Evolutionary conservation across 768 basidiomycete species (phyloP).

Genomic region (Psilocybe azurescens): DNA sequence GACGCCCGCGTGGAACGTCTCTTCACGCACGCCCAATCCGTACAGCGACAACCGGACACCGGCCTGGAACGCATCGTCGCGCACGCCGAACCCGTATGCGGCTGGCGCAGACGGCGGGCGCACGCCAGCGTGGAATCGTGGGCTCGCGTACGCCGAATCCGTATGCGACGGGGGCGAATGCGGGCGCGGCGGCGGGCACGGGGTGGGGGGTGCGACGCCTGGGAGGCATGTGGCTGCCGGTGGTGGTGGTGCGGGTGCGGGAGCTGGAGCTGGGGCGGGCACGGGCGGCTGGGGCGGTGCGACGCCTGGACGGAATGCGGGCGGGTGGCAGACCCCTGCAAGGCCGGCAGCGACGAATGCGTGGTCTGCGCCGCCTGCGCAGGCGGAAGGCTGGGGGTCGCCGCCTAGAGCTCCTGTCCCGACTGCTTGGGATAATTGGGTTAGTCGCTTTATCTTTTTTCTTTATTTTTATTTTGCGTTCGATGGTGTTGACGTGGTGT

Average conservation of each 20-base stretch:
- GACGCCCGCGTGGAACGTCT: constrained; percentile 62
- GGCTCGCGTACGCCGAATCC: constrained; percentile 75
- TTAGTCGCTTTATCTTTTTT: constrained; percentile 2
- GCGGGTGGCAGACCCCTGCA: constrained; percentile 29
- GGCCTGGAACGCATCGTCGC: constrained; percentile 65
- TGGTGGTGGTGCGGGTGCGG: constrained; percentile 33
- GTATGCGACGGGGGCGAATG: constrained; percentile 55
- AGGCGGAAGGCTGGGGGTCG: constrained; percentile 11
- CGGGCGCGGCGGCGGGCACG: constrained; percentile 35
- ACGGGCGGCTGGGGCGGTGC: constrained; percentile 48
- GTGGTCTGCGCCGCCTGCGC: not conserved
- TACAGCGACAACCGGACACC: constrained; percentile 69
- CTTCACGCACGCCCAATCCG: constrained; percentile 66
- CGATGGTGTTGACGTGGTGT: constrained; percentile 5
- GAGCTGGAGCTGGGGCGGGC: constrained; percentile 36
- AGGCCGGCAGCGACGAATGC: constrained; percentile 6
- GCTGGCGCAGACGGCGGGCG: constrained; percentile 52
- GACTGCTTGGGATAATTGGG: constrained; percentile 13
- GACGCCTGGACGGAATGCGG: constrained; percentile 42
- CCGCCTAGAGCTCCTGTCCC: not conserved
- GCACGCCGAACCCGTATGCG: constrained; percentile 72
- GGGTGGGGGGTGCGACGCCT: constrained; percentile 55
- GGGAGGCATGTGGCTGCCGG: constrained; percentile 20
- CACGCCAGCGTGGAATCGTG: constrained; percentile 73
- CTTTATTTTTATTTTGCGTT: not conserved